Conservation (phyloP, 768 basidiomycete species). For the Ramaria sp. region DNA sequence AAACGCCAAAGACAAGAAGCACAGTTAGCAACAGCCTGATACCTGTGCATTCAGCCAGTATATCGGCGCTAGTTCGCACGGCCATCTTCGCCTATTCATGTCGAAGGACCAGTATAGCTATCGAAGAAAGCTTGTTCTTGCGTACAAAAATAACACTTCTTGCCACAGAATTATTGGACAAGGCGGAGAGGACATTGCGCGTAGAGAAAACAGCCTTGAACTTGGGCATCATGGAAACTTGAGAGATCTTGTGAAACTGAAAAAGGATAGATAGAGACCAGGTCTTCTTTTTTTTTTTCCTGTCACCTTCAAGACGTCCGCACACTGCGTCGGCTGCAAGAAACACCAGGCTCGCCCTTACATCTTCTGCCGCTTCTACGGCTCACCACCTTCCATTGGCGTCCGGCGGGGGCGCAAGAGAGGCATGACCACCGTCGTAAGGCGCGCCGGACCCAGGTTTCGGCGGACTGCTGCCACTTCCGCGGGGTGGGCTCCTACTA, state of each 20-base stretch:
- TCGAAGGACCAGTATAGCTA: background rate
- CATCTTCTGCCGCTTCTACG: background rate
- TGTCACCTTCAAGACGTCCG: background rate
- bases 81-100: background rate
- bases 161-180: constrained; percentile 1
- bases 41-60: background rate
- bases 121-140: constrained; percentile 7
- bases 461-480: constrained; percentile 37
- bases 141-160: constrained; percentile 4
- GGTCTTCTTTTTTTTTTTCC: constrained; percentile 7
- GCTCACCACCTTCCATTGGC: constrained; percentile 8
- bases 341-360: constrained; percentile 1
- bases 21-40: background rate
- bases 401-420: background rate
- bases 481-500: constrained; percentile 71
- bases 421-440: background rate
- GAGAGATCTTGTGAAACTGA: constrained; percentile 46
- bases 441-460: constrained; percentile 1
- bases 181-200: constrained; percentile 4
- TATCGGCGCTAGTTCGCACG: background rate
- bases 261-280: constrained; percentile 3
- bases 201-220: constrained; percentile 14
- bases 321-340: constrained; percentile 4
- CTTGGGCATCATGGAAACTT: constrained; percentile 53
- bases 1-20: background rate